Evolutionary conservation across 1,284 basidiomycete species (phyloP), one percentile per base, ranked within the genome.

Genomic region (Ceratobasidium sp.): DNA sequence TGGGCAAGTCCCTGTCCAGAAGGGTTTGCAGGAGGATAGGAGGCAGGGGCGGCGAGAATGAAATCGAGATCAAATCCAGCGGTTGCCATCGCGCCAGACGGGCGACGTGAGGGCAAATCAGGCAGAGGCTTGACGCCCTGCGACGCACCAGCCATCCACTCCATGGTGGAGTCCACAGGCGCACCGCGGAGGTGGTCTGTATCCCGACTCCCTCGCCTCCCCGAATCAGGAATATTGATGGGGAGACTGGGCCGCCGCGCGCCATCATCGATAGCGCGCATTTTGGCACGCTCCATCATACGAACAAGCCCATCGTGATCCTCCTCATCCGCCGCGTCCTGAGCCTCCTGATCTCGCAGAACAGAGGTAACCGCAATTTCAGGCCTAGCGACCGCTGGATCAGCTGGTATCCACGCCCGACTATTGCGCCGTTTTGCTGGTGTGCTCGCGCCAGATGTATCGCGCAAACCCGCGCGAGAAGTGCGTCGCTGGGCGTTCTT

Each of bases 241-340:
- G 85, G 85, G 65, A 86, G 80, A 22, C 85, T 86, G 8, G 86
- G 85, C 53, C 86, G 78, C n/a, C 85, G 80, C 15, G 81, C 82
- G 54, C 85, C 86, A 75, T 86, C 85, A 78, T 86, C 85, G 73
- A 86, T 84, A 15, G 85, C 85, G 36, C 86, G 84, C 83, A 86
- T 85, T 78, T 85, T 86, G 2, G 84, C 82, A 62, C 85, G 81
- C 36, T 78, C 82, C 81, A 65, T 79, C 79, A 51, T 79, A 80
- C 73, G 73, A 59, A 45, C 83, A 82, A 45, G 78, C 77, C 66
- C 80, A 22, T 78, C 81, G 62, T 82, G 81, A 45, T 85, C 84
- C 50, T 80, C 80, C 6, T 71, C 67, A 54, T 71, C 67, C 54
- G 44, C 41, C 44, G 48, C 67, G 44, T 71, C 56, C 45, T 48